Evolutionary conservation across 371 early-diverging fungal species (phyloP).

Genomic region (Chytridium lagenaria): DNA sequence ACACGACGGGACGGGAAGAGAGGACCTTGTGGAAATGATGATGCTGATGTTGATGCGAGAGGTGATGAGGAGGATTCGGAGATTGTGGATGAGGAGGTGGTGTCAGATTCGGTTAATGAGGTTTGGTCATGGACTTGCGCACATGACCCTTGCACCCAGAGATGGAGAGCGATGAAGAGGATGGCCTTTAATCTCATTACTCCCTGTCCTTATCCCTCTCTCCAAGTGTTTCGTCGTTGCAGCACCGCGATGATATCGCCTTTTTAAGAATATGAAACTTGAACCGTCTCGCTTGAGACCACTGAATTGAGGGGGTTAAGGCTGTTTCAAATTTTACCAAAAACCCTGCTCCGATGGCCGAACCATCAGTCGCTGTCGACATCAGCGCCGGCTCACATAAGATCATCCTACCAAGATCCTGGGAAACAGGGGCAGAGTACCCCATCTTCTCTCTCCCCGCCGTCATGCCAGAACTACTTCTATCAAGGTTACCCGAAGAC

Average conservation of each 20-base stretch:
- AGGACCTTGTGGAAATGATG: background rate
- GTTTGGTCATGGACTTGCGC: background rate
- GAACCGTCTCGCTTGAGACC: too few relatives aligned
- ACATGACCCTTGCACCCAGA: background rate
- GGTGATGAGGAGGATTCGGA: background rate
- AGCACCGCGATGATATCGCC: background rate
- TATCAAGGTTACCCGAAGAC: background rate
- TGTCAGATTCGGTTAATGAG: background rate
- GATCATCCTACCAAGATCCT: constrained; percentile 5
- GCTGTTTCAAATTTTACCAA: constrained; percentile 2
- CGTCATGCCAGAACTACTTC: background rate
- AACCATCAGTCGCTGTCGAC: background rate
- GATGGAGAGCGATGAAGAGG: background rate
- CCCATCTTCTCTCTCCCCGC: background rate
- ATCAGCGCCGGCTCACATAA: background rate
- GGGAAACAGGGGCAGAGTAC: constrained; percentile 9
- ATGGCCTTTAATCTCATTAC: background rate
- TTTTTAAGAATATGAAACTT: too few relatives aligned
- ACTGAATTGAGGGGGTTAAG: too few relatives aligned
- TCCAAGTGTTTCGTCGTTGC: background rate
- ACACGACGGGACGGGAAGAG: constrained; percentile 3
- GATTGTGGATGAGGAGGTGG: background rate
- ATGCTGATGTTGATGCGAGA: background rate
- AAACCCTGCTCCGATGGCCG: background rate
- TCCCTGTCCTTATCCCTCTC: background rate